Base-by-base conservation (phyloP, 352 stramenopile species). In the Detonula confervacea region DNA sequence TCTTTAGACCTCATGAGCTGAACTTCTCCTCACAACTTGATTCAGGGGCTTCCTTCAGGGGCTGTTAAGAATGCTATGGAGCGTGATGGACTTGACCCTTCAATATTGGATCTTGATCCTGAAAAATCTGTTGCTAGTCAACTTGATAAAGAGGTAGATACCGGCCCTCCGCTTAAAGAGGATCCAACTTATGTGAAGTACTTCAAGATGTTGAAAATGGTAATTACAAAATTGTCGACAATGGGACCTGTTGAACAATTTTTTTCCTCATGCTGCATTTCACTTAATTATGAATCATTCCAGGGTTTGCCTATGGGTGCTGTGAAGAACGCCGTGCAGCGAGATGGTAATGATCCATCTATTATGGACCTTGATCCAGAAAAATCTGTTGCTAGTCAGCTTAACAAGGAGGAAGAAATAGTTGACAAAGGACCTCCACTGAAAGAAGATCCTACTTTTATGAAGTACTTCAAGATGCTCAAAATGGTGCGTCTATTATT, bases 1-100 rank as follows among this genome's bases (percentile, higher is more conserved):
- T 25, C 22, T 33, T 66, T 39, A 11, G 14, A 6, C 55, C 14
- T 66, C n/a, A 54, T 64, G 33, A 12, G n/a, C 54, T 61, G 9
- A 30, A 47, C n/a, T 24, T 49, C 25, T 5, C 16, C 39, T 70
- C 20, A 18, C 8, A 51, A 57, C 46, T 71, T 30, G 20, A 14
- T 47, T 64, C 16, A 71, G 69, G 81, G 88, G 16, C 63, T 95
- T 14, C 90, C 88, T 0, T 57, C 90, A 0, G 95, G 95, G 71
- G 95, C 97, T 67, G 95, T 98, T 12, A 96, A 98, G 86, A 91
- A 97, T 84, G 97, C 97, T 64, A 94, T 98, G 88, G 87, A 73
- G 18, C 90, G 95, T 27, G 96, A 95, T 74, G 88, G 83, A n/a
- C 74, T 94, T 46, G 88, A 94, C 73, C 77, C 87, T 24, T 54